phyloP scores from a whole-genome alignment of 257 asterid genomes.

The Mentha longifolia region DNA sequence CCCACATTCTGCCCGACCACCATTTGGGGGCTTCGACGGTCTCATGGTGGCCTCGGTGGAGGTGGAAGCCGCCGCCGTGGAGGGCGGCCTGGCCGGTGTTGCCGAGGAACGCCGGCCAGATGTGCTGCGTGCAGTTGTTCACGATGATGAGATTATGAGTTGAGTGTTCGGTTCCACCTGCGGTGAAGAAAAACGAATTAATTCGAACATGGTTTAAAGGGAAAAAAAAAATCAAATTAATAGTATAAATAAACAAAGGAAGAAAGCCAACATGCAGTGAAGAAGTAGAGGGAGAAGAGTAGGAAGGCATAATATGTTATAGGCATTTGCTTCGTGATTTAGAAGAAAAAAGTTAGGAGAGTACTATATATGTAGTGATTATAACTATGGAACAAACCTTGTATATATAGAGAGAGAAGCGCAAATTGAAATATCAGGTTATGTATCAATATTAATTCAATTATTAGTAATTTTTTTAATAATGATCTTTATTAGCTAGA shows the following conservation, averaged over 20 bases:
- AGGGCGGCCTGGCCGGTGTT: conserved; percentile 54
- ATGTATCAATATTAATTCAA: too few relatives aligned
- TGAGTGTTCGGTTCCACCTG: conserved; percentile 54
- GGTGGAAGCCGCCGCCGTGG: conserved; percentile 62
- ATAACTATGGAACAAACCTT: too few relatives aligned
- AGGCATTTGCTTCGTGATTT: too few relatives aligned
- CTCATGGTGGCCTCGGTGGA: conserved; percentile 48
- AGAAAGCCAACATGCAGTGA: conserved; percentile 24
- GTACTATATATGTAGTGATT: too few relatives aligned
- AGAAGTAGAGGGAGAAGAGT: conserved; percentile 25
- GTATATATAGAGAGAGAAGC: too few relatives aligned
- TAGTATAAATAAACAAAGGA: neutral
- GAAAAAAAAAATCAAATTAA: neutral
- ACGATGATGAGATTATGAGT: conserved; percentile 41
- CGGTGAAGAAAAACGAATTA: neutral
- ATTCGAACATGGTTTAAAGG: neutral
- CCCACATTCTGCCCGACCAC: too few relatives aligned
- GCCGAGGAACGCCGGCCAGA: too few relatives aligned
- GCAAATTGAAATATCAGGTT: too few relatives aligned
- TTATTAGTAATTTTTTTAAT: too few relatives aligned
- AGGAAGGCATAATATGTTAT: neutral
- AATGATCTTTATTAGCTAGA: too few relatives aligned
- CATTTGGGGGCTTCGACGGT: conserved; percentile 21
- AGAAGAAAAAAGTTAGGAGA: too few relatives aligned
- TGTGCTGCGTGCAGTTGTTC: conserved; percentile 63